These are phyloP conservation scores for Leccinum rimulosum DNA, from an alignment of 768 basidiomycete genomes.

Conservation along the genomic window DNA sequence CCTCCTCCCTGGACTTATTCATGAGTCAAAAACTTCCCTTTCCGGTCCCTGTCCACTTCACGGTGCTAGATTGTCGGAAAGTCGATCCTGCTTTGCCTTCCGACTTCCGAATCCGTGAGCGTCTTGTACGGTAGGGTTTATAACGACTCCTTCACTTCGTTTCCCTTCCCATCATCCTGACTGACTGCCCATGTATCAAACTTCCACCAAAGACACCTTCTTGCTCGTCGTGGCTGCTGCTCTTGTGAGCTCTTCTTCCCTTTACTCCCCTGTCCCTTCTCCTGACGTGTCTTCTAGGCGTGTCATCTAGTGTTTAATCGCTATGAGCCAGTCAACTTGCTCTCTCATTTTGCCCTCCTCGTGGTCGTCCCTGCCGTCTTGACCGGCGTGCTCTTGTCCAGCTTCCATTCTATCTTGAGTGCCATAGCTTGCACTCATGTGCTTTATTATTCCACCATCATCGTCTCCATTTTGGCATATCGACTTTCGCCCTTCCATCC, in stretches of 20 bases:
- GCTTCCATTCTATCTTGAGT: conserved; percentile 12
- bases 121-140: conserved; percentile 22
- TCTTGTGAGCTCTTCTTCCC: conserved; percentile 18
- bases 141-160: conserved; percentile 18
- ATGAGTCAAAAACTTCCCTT: conserved; percentile 23
- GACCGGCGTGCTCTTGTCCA: conserved; percentile 12
- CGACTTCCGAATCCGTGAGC: conserved; percentile 34
- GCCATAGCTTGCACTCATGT: conserved; percentile 18
- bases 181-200: conserved; percentile 18
- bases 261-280: background rate
- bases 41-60: conserved; percentile 21
- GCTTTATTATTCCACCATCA: conserved; percentile 31
- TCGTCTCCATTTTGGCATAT: conserved; percentile 33
- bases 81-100: conserved; percentile 33
- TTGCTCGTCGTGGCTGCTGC: conserved; percentile 20
- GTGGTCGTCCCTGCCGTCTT: conserved; percentile 21
- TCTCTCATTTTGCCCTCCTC: conserved; percentile 28
- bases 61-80: conserved; percentile 35
- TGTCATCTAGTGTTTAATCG: conserved; percentile 34
- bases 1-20: conserved; percentile 8
- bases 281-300: conserved; percentile 20
- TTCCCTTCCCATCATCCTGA: conserved; percentile 16
- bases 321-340: conserved; percentile 28
- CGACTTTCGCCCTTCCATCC: conserved; percentile 40
- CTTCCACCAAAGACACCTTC: conserved; percentile 21